phyloP scores from a whole-genome alignment of 352 stramenopile genomes.

The Pythium guiyangense region DNA sequence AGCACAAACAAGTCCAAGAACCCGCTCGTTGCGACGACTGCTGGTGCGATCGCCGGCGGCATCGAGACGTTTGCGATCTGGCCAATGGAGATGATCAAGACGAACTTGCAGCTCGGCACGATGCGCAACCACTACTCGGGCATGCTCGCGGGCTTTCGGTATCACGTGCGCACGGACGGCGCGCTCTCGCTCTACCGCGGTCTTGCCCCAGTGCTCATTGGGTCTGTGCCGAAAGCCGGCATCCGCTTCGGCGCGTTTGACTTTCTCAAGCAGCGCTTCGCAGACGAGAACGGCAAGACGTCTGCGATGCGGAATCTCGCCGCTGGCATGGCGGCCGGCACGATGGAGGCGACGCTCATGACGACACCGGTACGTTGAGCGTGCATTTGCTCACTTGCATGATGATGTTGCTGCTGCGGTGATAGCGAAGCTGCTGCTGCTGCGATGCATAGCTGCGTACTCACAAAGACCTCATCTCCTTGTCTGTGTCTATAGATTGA shows the following conservation, averaged over 20 bases:
- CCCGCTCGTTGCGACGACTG: slow-evolving; percentile 74
- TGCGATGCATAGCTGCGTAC: background rate
- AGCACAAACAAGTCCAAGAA: slow-evolving; percentile 70
- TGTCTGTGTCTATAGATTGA: slow-evolving; percentile 59
- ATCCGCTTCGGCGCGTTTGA: slow-evolving; percentile 96
- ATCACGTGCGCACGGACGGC: slow-evolving; percentile 64
- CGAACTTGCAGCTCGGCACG: slow-evolving; percentile 87
- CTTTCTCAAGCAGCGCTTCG: slow-evolving; percentile 79
- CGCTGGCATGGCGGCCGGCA: slow-evolving; percentile 90
- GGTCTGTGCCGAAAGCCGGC: slow-evolving; percentile 94
- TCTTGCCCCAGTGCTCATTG: slow-evolving; percentile 92
- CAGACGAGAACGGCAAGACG: slow-evolving; percentile 88
- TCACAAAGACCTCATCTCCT: background rate
- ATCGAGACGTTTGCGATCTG: slow-evolving; percentile 89
- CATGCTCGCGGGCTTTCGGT: slow-evolving; percentile 70
- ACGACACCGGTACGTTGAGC: slow-evolving; percentile 82
- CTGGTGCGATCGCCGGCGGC: slow-evolving; percentile 81
- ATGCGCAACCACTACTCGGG: slow-evolving; percentile 72
- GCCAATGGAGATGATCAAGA: slow-evolving; percentile 96
- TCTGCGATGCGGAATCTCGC: slow-evolving; percentile 90
- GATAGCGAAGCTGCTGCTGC: too few species aligned
- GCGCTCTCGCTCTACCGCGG: slow-evolving; percentile 90
- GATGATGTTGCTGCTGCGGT: too few species aligned
- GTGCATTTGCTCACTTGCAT: background rate
- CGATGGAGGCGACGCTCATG: slow-evolving; percentile 89